Evolutionary conservation across 164 flowering plant genomes (phyloP).

Genomic region (Echeveria elegans): DNA sequence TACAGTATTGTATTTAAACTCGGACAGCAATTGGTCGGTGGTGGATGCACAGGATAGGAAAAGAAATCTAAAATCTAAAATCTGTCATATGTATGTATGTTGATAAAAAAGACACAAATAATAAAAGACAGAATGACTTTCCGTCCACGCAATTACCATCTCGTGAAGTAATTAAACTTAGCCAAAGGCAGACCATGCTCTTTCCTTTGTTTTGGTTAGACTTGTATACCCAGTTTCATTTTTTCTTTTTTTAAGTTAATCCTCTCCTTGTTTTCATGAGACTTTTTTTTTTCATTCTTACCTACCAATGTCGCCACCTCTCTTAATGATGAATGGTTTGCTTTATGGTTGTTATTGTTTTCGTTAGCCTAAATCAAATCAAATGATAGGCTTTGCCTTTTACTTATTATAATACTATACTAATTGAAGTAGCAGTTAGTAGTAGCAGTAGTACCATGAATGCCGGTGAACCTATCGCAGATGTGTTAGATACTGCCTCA

Average conservation of each 20-base stretch:
- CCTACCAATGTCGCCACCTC: conserved; percentile 1
- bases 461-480: neutral
- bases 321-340: conserved; percentile 1
- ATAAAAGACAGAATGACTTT: conserved; percentile 15
- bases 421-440: neutral
- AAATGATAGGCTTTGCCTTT: neutral
- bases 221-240: neutral
- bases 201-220: neutral
- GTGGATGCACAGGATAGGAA: conserved; percentile 7
- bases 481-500: neutral
- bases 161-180: conserved; percentile 1
- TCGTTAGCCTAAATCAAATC: neutral
- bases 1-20: neutral
- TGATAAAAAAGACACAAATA: conserved; percentile 11
- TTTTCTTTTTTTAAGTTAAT: neutral
- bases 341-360: neutral
- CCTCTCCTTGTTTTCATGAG: neutral
- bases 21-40: conserved; percentile 3
- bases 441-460: neutral
- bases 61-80: neutral
- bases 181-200: neutral
- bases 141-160: conserved; percentile 27
- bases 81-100: conserved; percentile 4
- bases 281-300: neutral
- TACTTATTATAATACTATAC: neutral